Evolutionary conservation across 129 eudicot species (phyloP).

Genomic region (Flaveria ramosissima): DNA sequence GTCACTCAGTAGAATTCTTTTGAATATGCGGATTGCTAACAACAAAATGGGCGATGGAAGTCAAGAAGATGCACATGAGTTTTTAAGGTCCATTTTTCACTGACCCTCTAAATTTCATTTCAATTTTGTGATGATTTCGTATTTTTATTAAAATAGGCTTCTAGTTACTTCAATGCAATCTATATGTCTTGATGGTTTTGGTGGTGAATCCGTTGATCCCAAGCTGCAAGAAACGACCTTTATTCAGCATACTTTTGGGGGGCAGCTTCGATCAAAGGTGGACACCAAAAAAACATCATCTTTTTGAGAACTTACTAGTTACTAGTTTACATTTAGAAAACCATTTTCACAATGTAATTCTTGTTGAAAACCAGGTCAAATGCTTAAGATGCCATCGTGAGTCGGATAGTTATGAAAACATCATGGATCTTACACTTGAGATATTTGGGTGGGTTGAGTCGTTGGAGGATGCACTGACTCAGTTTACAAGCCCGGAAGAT

Average conservation of each 20-base stretch:
- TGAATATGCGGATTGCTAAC: conserved; percentile 62
- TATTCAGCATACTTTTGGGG: conserved; percentile 88
- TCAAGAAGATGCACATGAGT: conserved; percentile 98
- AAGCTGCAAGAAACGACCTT: conserved; percentile 87
- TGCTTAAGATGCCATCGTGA: conserved; percentile 84
- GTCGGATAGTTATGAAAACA: conserved; percentile 77
- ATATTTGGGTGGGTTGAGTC: conserved; percentile 91
- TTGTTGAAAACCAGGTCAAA: conserved; percentile 58
- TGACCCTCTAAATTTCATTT: neutral
- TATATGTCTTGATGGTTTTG: conserved; percentile 77
- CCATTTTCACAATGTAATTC: neutral
- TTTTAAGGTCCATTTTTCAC: conserved; percentile 62
- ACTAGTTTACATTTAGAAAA: neutral
- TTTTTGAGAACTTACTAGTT: neutral
- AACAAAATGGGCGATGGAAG: conserved; percentile 86
- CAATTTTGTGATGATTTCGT: neutral
- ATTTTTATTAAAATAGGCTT: conserved; percentile 50
- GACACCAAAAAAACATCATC: conserved; percentile 1
- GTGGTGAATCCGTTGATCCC: conserved; percentile 77
- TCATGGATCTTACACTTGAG: conserved; percentile 94
- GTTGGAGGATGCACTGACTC: conserved; percentile 84
- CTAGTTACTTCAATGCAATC: conserved; percentile 94
- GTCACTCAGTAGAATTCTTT: conserved; percentile 70
- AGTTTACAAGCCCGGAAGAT: conserved; percentile 86
- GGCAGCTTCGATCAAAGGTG: conserved; percentile 87